Percentiles rank a stretch among this genome's conserved stretches.
Conservation (phyloP, 2,329 filamentous ascomycete species). For the Penicillium sp. region DNA sequence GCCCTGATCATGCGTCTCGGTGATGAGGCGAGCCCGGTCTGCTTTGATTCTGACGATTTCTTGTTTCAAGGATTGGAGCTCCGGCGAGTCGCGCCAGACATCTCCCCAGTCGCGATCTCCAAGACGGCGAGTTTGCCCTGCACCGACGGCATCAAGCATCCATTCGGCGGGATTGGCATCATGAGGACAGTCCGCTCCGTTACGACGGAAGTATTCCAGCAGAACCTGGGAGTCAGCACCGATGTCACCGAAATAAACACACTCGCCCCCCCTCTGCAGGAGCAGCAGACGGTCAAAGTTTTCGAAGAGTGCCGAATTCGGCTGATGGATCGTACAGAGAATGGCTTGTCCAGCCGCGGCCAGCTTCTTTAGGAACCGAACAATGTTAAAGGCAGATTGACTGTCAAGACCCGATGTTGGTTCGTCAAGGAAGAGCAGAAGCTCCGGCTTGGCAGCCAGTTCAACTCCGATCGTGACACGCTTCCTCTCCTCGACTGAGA, state of each 20-base stretch:
- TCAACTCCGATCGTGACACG: constrained; percentile 37
- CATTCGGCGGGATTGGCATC: constrained; percentile 50
- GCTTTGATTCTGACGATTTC: constrained; percentile 63
- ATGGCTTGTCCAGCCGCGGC: constrained; percentile 55
- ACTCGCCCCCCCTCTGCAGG: constrained; percentile 49
- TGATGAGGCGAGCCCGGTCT: constrained; percentile 48
- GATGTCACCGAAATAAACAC: constrained; percentile 51
- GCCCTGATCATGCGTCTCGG: constrained; percentile 31
- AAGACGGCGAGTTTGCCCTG: constrained; percentile 64
- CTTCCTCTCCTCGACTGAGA: constrained; percentile 50
- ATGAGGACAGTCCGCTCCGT: constrained; percentile 47
- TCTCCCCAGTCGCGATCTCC: constrained; percentile 74
- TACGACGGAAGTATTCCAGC: constrained; percentile 49
- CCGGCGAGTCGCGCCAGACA: constrained; percentile 68
- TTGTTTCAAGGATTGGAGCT: constrained; percentile 61
- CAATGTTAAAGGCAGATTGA: constrained; percentile 54
- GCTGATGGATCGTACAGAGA: constrained; percentile 57
- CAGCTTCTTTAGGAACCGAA: constrained; percentile 55
- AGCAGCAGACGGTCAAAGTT: constrained; percentile 53
- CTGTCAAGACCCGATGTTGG: constrained; percentile 54
- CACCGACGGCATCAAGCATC: constrained; percentile 59
- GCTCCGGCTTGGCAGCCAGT: constrained; percentile 39
- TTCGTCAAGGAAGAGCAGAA: constrained; percentile 62
- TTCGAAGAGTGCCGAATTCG: constrained; percentile 51
- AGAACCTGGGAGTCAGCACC: constrained; percentile 46